phyloP scores from a whole-genome alignment of 352 stramenopile genomes.

The Discostella stelligera region DNA sequence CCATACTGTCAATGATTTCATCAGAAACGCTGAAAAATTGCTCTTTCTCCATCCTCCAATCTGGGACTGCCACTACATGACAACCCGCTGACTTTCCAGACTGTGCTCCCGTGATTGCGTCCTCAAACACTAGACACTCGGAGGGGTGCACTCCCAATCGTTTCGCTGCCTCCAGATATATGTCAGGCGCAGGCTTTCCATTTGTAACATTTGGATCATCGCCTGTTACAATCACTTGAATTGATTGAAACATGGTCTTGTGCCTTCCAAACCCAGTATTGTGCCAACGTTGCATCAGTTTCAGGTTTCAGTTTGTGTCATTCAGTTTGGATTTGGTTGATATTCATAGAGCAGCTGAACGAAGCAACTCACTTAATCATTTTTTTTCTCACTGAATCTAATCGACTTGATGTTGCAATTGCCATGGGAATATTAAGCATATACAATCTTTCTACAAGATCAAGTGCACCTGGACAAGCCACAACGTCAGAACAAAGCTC shows the following conservation, averaged over 20 bases:
- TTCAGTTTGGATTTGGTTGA: conserved; percentile 3
- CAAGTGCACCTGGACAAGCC: conserved; percentile 55
- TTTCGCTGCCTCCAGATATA: conserved; percentile 69
- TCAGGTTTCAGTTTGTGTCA: neutral
- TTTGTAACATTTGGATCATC: conserved; percentile 68
- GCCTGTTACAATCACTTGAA: conserved; percentile 53
- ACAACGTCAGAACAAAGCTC: conserved; percentile 62
- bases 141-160: conserved; percentile 56
- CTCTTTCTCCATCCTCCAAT: conserved; percentile 63
- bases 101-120: conserved; percentile 62
- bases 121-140: conserved; percentile 79
- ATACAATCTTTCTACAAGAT: conserved; percentile 55
- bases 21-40: conserved; percentile 60
- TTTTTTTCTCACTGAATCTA: conserved; percentile 63
- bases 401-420: conserved; percentile 65
- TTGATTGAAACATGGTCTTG: conserved; percentile 62
- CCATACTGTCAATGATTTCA: conserved; percentile 62
- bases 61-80: conserved; percentile 66
- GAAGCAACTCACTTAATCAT: conserved; percentile 30
- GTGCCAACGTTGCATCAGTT: neutral
- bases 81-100: conserved; percentile 66
- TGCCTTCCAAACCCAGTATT: conserved; percentile 23
- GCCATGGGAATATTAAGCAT: conserved; percentile 53
- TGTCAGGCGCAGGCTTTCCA: conserved; percentile 78
- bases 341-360: neutral